A percentile compares a stretch with the other conserved stretches of the same genome.
phyloP scores from a whole-genome alignment of 352 stramenopile genomes.

The Phytophthora palmivora region DNA sequence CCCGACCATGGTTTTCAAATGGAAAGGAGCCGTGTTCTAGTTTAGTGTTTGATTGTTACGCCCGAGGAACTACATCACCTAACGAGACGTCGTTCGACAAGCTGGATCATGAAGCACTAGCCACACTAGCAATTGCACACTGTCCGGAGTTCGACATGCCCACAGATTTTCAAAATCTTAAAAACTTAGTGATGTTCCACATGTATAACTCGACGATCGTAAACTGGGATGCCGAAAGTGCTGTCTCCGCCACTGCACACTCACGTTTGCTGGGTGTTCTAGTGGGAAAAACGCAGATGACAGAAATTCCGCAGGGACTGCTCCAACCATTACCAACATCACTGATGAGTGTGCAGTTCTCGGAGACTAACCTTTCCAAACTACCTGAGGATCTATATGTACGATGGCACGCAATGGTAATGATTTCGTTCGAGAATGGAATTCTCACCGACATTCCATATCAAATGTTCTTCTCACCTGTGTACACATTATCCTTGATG shows the following conservation, averaged over 20 bases:
- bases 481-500: conserved; percentile 19
- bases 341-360: conserved; percentile 27
- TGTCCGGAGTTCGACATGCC: conserved; percentile 20
- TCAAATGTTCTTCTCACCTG: conserved; percentile 23
- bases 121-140: conserved; percentile 21
- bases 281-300: conserved; percentile 18
- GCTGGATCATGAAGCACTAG: conserved; percentile 13
- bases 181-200: conserved; percentile 16
- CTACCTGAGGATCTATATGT: conserved; percentile 19
- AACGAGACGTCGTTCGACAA: conserved; percentile 21
- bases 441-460: conserved; percentile 25
- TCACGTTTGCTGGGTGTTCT: conserved; percentile 15
- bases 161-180: conserved; percentile 7
- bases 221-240: conserved; percentile 15
- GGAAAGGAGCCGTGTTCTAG: conserved; percentile 32
- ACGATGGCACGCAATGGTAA: conserved; percentile 11
- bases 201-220: conserved; percentile 31
- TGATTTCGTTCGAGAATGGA: conserved; percentile 26
- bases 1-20: conserved; percentile 27
- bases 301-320: conserved; percentile 17
- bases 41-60: conserved; percentile 28
- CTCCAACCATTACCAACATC: conserved; percentile 18
- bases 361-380: conserved; percentile 17
- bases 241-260: conserved; percentile 20
- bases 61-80: conserved; percentile 3